phyloP scores from a whole-genome alignment of 176 grass and related monocot species.

The Hyparrhenia diplandra region DNA sequence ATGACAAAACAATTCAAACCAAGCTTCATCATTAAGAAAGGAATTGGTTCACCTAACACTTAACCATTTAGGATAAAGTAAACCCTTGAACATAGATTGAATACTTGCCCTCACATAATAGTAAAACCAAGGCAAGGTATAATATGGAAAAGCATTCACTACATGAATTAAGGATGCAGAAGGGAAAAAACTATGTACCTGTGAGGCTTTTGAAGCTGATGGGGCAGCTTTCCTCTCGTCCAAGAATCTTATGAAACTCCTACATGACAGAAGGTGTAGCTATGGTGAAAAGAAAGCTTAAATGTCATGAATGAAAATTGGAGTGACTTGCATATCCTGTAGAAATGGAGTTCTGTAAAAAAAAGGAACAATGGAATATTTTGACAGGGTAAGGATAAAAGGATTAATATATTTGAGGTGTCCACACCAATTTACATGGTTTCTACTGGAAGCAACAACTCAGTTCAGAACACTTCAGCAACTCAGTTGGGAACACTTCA shows the following conservation, averaged over 20 bases:
- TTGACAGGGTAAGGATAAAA: not conserved
- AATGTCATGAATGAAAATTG: not conserved
- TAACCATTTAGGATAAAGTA: not conserved
- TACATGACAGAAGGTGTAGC: conserved; percentile 32
- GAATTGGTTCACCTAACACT: not conserved
- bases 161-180: not conserved
- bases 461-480: too few species aligned
- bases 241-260: conserved; percentile 83
- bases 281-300: not conserved
- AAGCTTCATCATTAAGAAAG: not conserved
- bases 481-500: conserved; percentile 1
- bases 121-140: not conserved
- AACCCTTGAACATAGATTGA: not conserved
- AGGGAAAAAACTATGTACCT: conserved; percentile 35
- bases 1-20: not conserved
- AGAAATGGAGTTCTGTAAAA: not conserved
- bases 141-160: not conserved
- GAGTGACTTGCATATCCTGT: not conserved
- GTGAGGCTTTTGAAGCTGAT: conserved; percentile 75
- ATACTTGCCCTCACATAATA: not conserved
- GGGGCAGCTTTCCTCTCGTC: conserved; percentile 75
- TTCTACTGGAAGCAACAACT: not conserved
- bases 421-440: not conserved
- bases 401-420: not conserved
- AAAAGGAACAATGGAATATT: conserved; percentile 6